Evolutionary conservation across 371 early-diverging fungal genomes (phyloP), one percentile per base, ranked within the genome.

Genomic region (Caulochytrium protostelioides): DNA sequence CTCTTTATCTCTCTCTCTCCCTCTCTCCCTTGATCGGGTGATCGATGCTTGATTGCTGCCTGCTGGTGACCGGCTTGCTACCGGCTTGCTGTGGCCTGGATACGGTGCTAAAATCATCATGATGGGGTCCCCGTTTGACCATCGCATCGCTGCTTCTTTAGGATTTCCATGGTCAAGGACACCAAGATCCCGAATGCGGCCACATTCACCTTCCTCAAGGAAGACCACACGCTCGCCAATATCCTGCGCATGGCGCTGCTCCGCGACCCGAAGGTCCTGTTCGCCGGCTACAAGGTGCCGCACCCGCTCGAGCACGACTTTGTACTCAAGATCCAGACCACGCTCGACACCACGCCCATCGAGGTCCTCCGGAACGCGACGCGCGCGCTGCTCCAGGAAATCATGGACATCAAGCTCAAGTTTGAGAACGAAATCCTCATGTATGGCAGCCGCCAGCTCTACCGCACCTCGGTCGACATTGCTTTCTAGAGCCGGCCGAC

Each of bases 141-240:
- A 20, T 22, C 14, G 25, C n/a, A 13, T 9, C 15, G 9, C 14
- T 4, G 6, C 10, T 2, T 17, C 14, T 32, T 7, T 45, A 83
- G 81, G 51, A 72, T 90, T 36, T 65, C 72, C 25, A 76, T 86
- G 60, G 62, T 65, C 15, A 72, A 73, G 35, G 91, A 94, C 51
- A 73, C 82, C 22, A 83, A 83, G 50, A 77, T 92, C 50, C 81
- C 85, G 13, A 94, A 95, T 54, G 85, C 89, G 22, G 80, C 85
- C 6, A 83, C 82, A 7, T 81, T 91, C 59, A 73, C 67, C 33
- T 74, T 98, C 34, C 72, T 83, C 39, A 76, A 80, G 53, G 98
- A 98, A 59, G 94, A 94, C 60, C 98, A 98, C 52, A 94, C 97
- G 4, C 53, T 95, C 5, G 98, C 79, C 32, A 95, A 92, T 50